Percentiles rank a stretch among this genome's conserved stretches.
Evolutionary conservation across 2,329 filamentous ascomycete genomes (phyloP).

Genomic region (Colletotrichum neosansevieriae): DNA sequence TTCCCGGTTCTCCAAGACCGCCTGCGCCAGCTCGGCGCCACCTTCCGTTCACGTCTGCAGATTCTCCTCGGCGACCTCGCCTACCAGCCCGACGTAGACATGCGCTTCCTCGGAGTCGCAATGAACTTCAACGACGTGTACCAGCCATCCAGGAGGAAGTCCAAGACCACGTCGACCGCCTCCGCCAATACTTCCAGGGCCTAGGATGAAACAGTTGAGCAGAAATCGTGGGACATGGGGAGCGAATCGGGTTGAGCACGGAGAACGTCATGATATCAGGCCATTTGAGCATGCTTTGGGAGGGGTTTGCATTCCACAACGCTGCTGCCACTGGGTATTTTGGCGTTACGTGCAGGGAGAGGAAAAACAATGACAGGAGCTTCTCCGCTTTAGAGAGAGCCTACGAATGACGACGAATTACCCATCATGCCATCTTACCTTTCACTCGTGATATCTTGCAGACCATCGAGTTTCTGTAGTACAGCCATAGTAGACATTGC

Average conservation of each 20-base stretch:
- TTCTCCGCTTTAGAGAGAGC: not conserved
- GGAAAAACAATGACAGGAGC: not conserved
- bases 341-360: conserved; percentile 23
- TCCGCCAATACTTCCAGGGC: conserved; percentile 34
- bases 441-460: not conserved
- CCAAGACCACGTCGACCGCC: conserved; percentile 51
- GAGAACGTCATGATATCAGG: too few species aligned
- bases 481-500: too few species aligned
- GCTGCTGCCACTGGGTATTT: conserved; percentile 2
- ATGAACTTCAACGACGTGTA: conserved; percentile 99
- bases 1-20: conserved; percentile 82
- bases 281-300: not conserved
- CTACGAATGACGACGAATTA: conserved; percentile 16
- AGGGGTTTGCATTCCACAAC: not conserved
- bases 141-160: conserved; percentile 77
- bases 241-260: too few species aligned
- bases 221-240: too few species aligned
- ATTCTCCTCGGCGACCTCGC: conserved; percentile 89
- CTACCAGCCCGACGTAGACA: conserved; percentile 93
- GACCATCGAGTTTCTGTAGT: not conserved
- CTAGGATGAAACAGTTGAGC: not conserved
- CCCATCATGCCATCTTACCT: conserved; percentile 9
- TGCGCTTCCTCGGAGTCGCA: conserved; percentile 93
- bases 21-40: conserved; percentile 76
- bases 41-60: conserved; percentile 83